Evolutionary conservation across 129 eudicot genomes (phyloP).

Genomic region (Artemisia argyi): DNA sequence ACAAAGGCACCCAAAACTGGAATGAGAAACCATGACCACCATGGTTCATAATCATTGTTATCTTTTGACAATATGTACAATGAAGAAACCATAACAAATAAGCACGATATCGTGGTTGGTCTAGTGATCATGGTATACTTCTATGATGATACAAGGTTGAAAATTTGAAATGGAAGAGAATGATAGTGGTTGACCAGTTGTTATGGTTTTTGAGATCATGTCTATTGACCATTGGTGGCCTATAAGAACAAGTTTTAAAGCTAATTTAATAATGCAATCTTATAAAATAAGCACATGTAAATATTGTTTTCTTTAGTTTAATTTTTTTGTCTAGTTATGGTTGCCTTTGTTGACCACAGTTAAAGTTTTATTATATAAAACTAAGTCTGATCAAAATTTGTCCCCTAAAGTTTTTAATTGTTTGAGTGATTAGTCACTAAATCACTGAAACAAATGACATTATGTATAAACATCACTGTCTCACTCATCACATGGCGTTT

Average conservation of each 20-base stretch:
- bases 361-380: neutral
- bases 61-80: slow-evolving; percentile 33
- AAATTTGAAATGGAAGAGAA: neutral
- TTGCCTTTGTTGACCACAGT: slow-evolving; percentile 33
- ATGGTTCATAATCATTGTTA: slow-evolving; percentile 8
- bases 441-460: too few species aligned
- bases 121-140: slow-evolving; percentile 21
- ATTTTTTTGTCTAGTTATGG: slow-evolving; percentile 6
- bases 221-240: slow-evolving; percentile 35
- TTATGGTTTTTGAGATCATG: slow-evolving; percentile 41
- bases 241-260: slow-evolving; percentile 20
- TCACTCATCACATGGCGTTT: too few species aligned
- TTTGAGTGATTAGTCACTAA: neutral
- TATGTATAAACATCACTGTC: too few species aligned
- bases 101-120: slow-evolving; percentile 25
- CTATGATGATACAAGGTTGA: neutral
- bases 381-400: neutral
- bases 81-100: slow-evolving; percentile 38
- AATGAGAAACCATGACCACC: slow-evolving; percentile 25
- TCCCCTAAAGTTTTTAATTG: neutral
- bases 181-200: slow-evolving; percentile 15
- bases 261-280: slow-evolving; percentile 15
- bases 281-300: slow-evolving; percentile 12
- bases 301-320: slow-evolving; percentile 8
- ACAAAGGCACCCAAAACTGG: slow-evolving; percentile 36